Conservation (phyloP, 2,329 filamentous ascomycete genomes). For the Diaporthe aspalathi region DNA sequence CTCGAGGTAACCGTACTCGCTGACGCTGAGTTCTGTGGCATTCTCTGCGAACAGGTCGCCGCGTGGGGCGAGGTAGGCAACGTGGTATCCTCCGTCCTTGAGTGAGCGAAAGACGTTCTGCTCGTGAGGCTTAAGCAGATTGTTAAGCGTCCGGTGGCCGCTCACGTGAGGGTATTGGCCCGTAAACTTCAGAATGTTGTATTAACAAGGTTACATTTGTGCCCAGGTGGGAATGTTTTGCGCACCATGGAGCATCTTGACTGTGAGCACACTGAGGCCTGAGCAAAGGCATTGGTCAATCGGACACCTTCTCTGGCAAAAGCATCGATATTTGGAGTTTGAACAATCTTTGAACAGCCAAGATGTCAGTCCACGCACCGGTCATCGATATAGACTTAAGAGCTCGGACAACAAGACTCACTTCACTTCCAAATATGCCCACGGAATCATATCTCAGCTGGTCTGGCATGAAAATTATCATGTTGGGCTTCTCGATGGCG, state of each 20-base stretch:
- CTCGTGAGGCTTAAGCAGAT: conserved; percentile 61
- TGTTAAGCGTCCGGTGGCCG: conserved; percentile 58
- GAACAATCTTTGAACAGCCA: conserved; percentile 40
- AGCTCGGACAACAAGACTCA: background rate
- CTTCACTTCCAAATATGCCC: conserved; percentile 38
- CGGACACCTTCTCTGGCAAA: conserved; percentile 52
- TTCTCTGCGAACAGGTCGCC: conserved; percentile 51
- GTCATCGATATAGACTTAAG: too few relatives aligned
- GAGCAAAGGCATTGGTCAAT: conserved; percentile 59
- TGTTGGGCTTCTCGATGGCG: conserved; percentile 5
- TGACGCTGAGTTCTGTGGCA: conserved; percentile 57
- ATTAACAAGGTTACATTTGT: background rate
- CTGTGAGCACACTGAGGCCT: conserved; percentile 60
- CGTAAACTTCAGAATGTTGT: conserved; percentile 48
- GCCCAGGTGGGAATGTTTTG: background rate
- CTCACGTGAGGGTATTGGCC: conserved; percentile 58
- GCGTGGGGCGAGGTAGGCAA: conserved; percentile 56
- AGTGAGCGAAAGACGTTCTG: conserved; percentile 58
- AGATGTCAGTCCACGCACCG: background rate
- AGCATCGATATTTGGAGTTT: conserved; percentile 56
- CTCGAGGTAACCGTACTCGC: conserved; percentile 55
- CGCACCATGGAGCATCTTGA: conserved; percentile 55
- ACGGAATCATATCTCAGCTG: conserved; percentile 59
- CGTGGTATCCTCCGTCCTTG: conserved; percentile 56
- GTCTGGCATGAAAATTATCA: conserved; percentile 43